Conservation (phyloP, 75 land plant genomes). For the Cryptomeria japonica region DNA sequence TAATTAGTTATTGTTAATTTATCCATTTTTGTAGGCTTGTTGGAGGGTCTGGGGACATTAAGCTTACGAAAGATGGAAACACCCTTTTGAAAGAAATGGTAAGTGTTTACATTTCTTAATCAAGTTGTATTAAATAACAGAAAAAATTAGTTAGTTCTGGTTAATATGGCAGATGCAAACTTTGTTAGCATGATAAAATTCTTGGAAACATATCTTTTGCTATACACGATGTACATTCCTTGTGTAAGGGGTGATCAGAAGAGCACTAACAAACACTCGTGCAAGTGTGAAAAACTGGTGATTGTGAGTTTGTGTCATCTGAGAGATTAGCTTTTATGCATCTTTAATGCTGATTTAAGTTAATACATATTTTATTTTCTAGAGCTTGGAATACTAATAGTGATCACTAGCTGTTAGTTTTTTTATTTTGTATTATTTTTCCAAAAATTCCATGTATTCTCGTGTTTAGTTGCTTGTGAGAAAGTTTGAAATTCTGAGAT, state of each 20-base stretch:
- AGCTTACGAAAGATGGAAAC: slow-evolving; percentile 98
- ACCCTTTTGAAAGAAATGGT: slow-evolving; percentile 97
- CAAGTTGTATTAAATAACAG: background rate
- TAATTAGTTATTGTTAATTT: background rate
- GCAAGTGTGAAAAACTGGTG: background rate
- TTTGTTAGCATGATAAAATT: background rate
- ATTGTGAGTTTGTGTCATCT: background rate
- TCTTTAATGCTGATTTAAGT: background rate
- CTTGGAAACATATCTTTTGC: background rate
- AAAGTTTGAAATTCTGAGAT: background rate
- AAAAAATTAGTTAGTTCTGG: background rate
- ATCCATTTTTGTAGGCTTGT: slow-evolving; percentile 71
- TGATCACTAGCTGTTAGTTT: background rate
- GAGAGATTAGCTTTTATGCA: background rate
- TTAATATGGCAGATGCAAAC: background rate
- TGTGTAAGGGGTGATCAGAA: background rate
- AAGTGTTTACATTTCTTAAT: background rate
- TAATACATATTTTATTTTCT: background rate
- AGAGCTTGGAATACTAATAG: background rate
- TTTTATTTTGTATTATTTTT: too few species aligned
- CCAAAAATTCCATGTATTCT: background rate
- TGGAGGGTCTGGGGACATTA: slow-evolving; percentile 97
- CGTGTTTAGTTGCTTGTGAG: background rate
- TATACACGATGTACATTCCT: background rate
- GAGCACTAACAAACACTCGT: background rate